A percentile compares a stretch with the other conserved stretches of the same genome.
Conservation (phyloP, 1,139 yeast species). For the Saccharomycopsis phalli region DNA sequence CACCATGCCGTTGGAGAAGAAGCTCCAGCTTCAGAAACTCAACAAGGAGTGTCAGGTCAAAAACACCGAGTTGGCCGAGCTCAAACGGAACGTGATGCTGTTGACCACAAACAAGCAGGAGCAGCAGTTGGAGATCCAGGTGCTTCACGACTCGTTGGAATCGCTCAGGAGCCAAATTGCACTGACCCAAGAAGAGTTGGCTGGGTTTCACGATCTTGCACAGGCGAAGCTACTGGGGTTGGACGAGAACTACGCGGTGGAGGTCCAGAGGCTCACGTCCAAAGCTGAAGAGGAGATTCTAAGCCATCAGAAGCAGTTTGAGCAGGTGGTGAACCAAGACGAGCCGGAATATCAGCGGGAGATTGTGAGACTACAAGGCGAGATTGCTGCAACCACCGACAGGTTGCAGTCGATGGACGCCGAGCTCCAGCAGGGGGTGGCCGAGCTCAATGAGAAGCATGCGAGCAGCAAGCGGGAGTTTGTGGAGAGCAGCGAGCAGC, state of each 20-base stretch:
- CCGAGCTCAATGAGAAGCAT: slow-evolving; percentile 19
- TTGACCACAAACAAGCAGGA: slow-evolving; percentile 34
- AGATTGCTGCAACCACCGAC: no score
- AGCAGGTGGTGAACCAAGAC: slow-evolving; percentile 13
- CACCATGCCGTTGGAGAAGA: slow-evolving; percentile 21
- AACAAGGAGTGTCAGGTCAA: slow-evolving; percentile 24
- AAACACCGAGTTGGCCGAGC: slow-evolving; percentile 23
- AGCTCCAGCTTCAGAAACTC: slow-evolving; percentile 24
- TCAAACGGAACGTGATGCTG: slow-evolving; percentile 28
- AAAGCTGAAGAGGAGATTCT: slow-evolving; percentile 32
- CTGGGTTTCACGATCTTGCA: slow-evolving; percentile 26
- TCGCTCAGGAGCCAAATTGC: slow-evolving; percentile 23
- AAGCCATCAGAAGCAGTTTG: slow-evolving; percentile 21
- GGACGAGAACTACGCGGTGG: slow-evolving; percentile 31
- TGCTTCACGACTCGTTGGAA: slow-evolving; percentile 22
- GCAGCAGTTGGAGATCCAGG: slow-evolving; percentile 32
- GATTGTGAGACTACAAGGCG: slow-evolving; percentile 20
- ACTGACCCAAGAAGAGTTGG: neutral
- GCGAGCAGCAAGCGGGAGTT: neutral
- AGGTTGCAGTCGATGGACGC: neutral
- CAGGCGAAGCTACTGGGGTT: slow-evolving; percentile 25
- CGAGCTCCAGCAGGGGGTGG: slow-evolving; percentile 11
- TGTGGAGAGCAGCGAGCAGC: slow-evolving; percentile 14
- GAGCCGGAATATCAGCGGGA: slow-evolving; percentile 11
- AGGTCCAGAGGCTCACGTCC: slow-evolving; percentile 30